phyloP scores from a whole-genome alignment of 202 grass and related monocot genomes.

The Saccharum hybrid region DNA sequence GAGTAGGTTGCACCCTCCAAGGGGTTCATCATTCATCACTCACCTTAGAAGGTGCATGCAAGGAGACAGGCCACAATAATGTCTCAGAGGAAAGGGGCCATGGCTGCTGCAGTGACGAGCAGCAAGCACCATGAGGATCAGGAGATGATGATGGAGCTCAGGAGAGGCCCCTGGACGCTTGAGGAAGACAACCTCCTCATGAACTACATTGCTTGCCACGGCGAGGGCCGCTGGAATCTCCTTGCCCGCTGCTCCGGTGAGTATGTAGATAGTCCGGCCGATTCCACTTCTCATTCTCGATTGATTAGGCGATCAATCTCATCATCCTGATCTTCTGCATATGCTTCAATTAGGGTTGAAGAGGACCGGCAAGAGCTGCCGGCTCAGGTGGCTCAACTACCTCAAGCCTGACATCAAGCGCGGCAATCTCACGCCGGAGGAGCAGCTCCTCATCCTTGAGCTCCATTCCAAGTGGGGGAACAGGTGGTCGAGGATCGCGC shows the following conservation, averaged over 20 bases:
- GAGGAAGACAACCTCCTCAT: slow-evolving; percentile 93
- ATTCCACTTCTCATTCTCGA: neutral
- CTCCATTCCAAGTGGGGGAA: slow-evolving; percentile 99
- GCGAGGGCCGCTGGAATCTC: slow-evolving; percentile 97
- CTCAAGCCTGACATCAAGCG: slow-evolving; percentile 95
- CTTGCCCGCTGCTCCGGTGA: slow-evolving; percentile 90
- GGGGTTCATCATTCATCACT: slow-evolving; percentile 36
- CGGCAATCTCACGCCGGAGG: slow-evolving; percentile 87
- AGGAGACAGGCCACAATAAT: slow-evolving; percentile 46
- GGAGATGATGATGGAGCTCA: slow-evolving; percentile 71
- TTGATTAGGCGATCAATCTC: neutral
- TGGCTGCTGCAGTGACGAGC: slow-evolving; percentile 42
- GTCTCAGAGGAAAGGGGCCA: slow-evolving; percentile 68
- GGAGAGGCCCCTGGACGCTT: slow-evolving; percentile 90
- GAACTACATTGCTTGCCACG: slow-evolving; percentile 97
- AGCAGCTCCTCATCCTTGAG: slow-evolving; percentile 94
- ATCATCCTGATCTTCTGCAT: neutral
- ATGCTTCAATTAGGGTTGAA: slow-evolving; percentile 63
- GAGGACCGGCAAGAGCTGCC: slow-evolving; percentile 96
- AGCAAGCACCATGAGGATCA: slow-evolving; percentile 41
- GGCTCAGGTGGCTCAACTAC: slow-evolving; percentile 94
- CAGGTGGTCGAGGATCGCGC: slow-evolving; percentile 95
- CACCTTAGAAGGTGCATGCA: slow-evolving; percentile 10
- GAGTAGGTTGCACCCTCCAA: slow-evolving; percentile 50
- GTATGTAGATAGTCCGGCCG: neutral